Conservation (phyloP, 257 asterid species). For the Ophiorrhiza pumila region DNA sequence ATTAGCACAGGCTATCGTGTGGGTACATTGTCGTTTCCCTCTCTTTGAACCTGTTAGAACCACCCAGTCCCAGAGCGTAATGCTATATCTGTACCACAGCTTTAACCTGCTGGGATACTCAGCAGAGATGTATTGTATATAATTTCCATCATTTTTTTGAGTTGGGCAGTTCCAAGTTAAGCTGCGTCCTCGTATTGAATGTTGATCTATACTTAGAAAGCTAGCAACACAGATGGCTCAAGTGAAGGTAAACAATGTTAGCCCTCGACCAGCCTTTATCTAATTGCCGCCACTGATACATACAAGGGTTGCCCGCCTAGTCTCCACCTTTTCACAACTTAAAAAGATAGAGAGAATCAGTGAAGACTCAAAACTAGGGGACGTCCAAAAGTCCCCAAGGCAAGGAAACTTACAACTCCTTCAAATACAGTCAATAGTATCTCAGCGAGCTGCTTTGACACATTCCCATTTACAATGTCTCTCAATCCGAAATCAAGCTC, state of each 20-base stretch:
- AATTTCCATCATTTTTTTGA: no score
- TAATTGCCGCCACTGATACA: background rate
- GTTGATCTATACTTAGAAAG: no score
- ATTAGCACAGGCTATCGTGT: no score
- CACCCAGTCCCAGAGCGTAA: no score
- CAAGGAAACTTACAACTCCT: constrained; percentile 15
- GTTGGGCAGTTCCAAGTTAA: no score
- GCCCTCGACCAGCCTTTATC: background rate
- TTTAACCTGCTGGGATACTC: no score
- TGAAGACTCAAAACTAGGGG: constrained; percentile 19
- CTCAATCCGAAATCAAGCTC: constrained; percentile 5
- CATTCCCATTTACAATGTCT: constrained; percentile 36
- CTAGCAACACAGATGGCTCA: background rate
- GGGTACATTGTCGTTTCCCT: no score
- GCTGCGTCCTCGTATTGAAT: no score
- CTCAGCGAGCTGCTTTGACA: constrained; percentile 88
- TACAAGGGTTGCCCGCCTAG: constrained; percentile 12
- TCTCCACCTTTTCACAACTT: constrained; percentile 21
- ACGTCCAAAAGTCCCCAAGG: background rate
- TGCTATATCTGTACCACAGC: no score
- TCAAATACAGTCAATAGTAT: constrained; percentile 24
- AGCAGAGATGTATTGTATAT: no score
- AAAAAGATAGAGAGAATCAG: constrained; percentile 14
- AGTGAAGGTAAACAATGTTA: background rate
- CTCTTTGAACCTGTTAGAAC: no score